Conservation (phyloP, 2,329 filamentous ascomycete species). For the Aphanocladium album region DNA sequence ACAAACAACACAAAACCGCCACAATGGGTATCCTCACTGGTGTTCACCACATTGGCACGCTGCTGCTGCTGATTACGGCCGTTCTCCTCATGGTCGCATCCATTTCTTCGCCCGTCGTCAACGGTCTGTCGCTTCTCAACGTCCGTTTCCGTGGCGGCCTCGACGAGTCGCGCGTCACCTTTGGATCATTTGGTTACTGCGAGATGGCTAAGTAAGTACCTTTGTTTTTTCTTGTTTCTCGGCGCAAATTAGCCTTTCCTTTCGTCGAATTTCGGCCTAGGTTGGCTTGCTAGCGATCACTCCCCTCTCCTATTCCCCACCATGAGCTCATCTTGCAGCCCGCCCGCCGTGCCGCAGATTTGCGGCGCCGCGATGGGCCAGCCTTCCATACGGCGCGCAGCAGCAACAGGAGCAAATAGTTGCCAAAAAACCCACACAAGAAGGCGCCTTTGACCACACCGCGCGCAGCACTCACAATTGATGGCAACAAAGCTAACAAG, state of each 20-base stretch:
- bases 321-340: slow-evolving; percentile 6
- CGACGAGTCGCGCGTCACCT: slow-evolving; percentile 36
- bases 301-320: not conserved
- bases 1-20: slow-evolving; percentile 16
- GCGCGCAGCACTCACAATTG: no score
- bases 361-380: not conserved
- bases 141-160: slow-evolving; percentile 41
- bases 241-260: not conserved
- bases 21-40: slow-evolving; percentile 45
- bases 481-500: slow-evolving; percentile 11
- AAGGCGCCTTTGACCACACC: no score
- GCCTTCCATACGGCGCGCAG: no score
- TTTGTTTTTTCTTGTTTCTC: not conserved
- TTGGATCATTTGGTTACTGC: slow-evolving; percentile 60
- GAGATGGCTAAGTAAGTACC: not conserved
- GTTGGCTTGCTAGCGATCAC: not conserved
- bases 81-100: slow-evolving; percentile 54
- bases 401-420: no score
- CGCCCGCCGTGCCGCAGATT: not conserved
- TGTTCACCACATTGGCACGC: slow-evolving; percentile 53
- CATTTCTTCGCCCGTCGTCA: slow-evolving; percentile 55
- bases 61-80: slow-evolving; percentile 50
- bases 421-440: no score
- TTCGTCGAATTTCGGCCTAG: not conserved
- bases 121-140: slow-evolving; percentile 48